Evolutionary conservation across 306 rosid genomes (phyloP).

Genomic region (Glycine latifolia): DNA sequence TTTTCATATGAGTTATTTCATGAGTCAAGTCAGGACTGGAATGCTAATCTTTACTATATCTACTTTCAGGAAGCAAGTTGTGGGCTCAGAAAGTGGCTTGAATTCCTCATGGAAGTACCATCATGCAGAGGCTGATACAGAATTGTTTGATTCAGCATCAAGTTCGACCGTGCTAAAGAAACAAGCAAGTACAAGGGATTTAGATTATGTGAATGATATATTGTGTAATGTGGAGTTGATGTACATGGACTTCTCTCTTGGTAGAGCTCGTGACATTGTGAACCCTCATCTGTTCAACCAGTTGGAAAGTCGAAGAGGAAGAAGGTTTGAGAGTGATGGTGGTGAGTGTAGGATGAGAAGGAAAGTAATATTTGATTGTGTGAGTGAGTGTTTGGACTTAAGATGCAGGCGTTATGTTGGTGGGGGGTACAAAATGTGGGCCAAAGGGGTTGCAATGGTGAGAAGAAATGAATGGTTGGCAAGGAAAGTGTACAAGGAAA

Average conservation of each 20-base stretch:
- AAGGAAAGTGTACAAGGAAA: slow-evolving; percentile 67
- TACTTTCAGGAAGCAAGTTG: slow-evolving; percentile 66
- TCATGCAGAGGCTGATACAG: too few species aligned
- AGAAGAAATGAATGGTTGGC: slow-evolving; percentile 65
- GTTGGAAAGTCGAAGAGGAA: slow-evolving; percentile 65
- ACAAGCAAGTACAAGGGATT: slow-evolving; percentile 54
- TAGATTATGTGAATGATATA: slow-evolving; percentile 65
- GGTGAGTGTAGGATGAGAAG: slow-evolving; percentile 57
- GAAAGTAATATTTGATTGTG: slow-evolving; percentile 71
- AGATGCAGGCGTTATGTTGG: slow-evolving; percentile 60
- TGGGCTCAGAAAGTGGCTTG: slow-evolving; percentile 42
- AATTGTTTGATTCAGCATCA: not conserved
- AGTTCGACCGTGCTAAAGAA: slow-evolving; percentile 38
- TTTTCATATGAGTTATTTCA: not conserved
- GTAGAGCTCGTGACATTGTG: slow-evolving; percentile 60
- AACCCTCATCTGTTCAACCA: slow-evolving; percentile 71
- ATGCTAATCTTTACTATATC: slow-evolving; percentile 10
- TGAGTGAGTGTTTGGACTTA: slow-evolving; percentile 73
- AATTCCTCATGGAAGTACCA: too few species aligned
- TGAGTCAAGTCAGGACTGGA: not conserved
- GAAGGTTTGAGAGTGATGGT: slow-evolving; percentile 43
- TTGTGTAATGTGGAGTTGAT: slow-evolving; percentile 63
- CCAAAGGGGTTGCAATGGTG: slow-evolving; percentile 65
- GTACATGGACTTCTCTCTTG: slow-evolving; percentile 67
- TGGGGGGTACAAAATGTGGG: slow-evolving; percentile 74